Percentiles rank a stretch among this genome's conserved stretches.
phyloP scores from a whole-genome alignment of 2,329 filamentous ascomycete species.

The Penicillium sp. region DNA sequence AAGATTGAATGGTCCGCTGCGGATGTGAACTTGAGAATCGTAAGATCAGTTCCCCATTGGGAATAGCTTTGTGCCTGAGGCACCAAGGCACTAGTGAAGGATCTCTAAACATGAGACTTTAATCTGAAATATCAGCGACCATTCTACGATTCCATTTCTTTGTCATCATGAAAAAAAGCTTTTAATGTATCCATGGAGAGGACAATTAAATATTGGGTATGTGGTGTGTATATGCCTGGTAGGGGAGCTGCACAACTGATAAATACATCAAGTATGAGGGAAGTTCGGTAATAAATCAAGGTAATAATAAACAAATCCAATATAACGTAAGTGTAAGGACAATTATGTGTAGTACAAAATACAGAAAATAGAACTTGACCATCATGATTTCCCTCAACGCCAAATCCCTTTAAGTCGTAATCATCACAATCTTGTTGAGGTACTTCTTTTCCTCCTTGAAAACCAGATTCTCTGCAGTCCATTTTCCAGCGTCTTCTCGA shows the following conservation, averaged over 20 bases:
- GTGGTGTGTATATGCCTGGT: no score
- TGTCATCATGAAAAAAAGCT: no score
- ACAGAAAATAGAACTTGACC: not conserved
- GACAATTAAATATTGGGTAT: no score
- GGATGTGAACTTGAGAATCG: conserved; percentile 20
- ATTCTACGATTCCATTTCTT: no score
- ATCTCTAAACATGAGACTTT: not conserved
- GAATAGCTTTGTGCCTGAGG: conserved; percentile 24
- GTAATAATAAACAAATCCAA: no score
- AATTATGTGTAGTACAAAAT: not conserved
- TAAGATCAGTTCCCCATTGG: conserved; percentile 22
- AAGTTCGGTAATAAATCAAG: no score
- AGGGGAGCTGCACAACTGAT: no score
- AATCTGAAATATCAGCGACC: no score
- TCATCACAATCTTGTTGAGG: conserved; percentile 16
- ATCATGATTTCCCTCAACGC: not conserved
- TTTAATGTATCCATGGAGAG: no score
- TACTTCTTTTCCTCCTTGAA: conserved; percentile 6
- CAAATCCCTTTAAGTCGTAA: conserved; percentile 5
- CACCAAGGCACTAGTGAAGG: not conserved
- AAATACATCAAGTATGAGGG: no score
- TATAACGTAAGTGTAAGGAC: no score
- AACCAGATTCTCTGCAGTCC: conserved; percentile 19
- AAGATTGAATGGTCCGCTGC: conserved; percentile 8
- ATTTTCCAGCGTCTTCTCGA: conserved; percentile 31